phyloP scores from a whole-genome alignment of 768 basidiomycete species.

The Leccinum longicurvipes region DNA sequence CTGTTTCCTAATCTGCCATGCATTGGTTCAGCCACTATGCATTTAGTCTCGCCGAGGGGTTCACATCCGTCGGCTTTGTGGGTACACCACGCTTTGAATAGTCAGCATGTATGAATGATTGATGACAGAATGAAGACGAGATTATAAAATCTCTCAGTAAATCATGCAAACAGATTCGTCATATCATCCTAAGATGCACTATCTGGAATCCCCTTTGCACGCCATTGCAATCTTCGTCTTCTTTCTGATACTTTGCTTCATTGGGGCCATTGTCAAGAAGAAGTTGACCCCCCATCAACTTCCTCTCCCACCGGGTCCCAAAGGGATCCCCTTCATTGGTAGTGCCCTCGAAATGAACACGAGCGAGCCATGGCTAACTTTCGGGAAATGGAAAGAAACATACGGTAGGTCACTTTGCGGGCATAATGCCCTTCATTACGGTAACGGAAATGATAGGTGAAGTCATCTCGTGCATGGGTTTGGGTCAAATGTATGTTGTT shows the following conservation, averaged over 20 bases:
- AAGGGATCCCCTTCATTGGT: conserved; percentile 27
- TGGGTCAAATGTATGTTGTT: conserved; percentile 24
- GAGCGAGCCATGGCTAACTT: conserved; percentile 31
- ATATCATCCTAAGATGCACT: conserved; percentile 5
- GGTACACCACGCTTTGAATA: background rate
- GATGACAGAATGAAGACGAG: background rate
- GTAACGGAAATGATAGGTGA: conserved; percentile 10
- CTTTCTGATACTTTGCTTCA: conserved; percentile 1
- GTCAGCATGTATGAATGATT: background rate
- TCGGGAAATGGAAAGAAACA: conserved; percentile 26
- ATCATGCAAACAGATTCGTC: background rate
- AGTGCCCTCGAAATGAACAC: conserved; percentile 24
- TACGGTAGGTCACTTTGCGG: conserved; percentile 26
- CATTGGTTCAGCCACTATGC: background rate
- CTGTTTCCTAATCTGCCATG: background rate
- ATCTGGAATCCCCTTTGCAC: background rate
- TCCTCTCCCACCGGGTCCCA: conserved; percentile 30
- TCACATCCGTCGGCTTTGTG: background rate
- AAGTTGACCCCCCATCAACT: conserved; percentile 14
- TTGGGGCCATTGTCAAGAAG: background rate
- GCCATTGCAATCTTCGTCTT: background rate
- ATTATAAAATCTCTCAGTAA: conserved; percentile 5
- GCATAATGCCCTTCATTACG: background rate
- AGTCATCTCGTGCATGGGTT: conserved; percentile 17
- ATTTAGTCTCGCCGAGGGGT: background rate